Conservation (phyloP, 2,329 filamentous ascomycete genomes). For the Pestalotiopsis sp. region DNA sequence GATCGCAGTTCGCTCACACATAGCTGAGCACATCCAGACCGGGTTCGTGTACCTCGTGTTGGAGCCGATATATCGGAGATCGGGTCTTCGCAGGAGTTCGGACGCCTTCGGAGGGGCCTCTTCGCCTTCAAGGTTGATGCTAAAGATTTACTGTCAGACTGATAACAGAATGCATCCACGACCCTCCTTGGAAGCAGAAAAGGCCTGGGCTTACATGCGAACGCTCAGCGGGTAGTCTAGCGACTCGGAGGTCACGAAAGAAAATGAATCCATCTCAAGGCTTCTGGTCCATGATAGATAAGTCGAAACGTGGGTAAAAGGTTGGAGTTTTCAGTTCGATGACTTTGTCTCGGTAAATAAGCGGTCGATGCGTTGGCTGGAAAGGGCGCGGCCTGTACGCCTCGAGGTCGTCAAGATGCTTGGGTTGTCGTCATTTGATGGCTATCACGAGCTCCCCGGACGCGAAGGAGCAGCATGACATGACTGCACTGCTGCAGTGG, state of each 20-base stretch:
- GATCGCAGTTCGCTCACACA: background rate
- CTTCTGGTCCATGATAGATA: constrained; percentile 14
- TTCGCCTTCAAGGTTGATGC: constrained; percentile 68
- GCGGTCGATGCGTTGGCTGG: background rate
- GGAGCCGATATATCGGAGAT: constrained; percentile 85
- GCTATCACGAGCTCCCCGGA: background rate
- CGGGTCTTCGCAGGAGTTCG: constrained; percentile 74
- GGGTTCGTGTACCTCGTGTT: constrained; percentile 65
- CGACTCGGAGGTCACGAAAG: constrained; percentile 87
- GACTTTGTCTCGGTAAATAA: background rate
- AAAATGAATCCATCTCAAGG: constrained; percentile 83
- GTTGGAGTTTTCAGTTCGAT: background rate
- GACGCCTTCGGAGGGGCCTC: constrained; percentile 77
- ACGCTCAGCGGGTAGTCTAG: constrained; percentile 74
- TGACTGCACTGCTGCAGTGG: background rate
- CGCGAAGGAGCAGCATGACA: background rate
- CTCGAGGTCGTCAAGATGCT: background rate
- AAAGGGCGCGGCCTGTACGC: background rate
- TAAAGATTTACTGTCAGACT: constrained; percentile 21
- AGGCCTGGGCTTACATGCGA: constrained; percentile 54
- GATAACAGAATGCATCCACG: background rate
- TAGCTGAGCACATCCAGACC: background rate
- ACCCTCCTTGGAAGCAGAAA: background rate
- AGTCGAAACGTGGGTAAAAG: background rate
- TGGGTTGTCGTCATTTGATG: constrained; percentile 11